phyloP scores from a whole-genome alignment of 192 early-diverging fungal species.

The Thoreauomyces humboldtii region DNA sequence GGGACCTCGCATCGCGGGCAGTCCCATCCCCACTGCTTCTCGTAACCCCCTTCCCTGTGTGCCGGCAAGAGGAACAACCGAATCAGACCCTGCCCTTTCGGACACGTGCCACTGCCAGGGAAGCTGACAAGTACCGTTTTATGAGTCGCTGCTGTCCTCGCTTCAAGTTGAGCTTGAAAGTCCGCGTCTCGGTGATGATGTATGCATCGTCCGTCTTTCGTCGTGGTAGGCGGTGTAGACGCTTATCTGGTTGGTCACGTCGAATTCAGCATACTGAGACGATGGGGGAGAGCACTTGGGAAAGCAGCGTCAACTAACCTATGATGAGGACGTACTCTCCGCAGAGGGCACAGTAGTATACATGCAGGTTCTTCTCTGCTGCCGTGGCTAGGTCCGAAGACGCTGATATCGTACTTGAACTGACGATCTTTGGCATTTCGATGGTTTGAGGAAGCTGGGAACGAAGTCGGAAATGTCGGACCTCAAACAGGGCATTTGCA shows the following conservation, averaged over 20 bases:
- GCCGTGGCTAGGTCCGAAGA: background rate
- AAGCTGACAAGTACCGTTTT: too few species aligned
- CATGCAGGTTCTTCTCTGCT: conserved; percentile 15
- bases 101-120: too few species aligned
- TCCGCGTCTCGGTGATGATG: conserved; percentile 4
- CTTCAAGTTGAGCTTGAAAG: conserved; percentile 21
- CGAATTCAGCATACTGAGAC: too few species aligned
- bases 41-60: conserved; percentile 11
- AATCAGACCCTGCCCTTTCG: too few species aligned
- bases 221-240: conserved; percentile 7
- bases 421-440: conserved; percentile 26
- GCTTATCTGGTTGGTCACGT: conserved; percentile 9
- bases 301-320: too few species aligned
- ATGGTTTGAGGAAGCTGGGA: too few species aligned
- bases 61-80: too few species aligned
- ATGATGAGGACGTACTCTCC: conserved; percentile 23
- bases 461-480: too few species aligned
- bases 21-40: conserved; percentile 12
- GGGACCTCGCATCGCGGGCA: conserved; percentile 22
- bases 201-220: conserved; percentile 19
- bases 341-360: conserved; percentile 24
- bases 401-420: conserved; percentile 21
- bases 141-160: too few species aligned
- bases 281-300: too few species aligned
- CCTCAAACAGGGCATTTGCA: too few species aligned